Evolutionary conservation across 1,139 yeast genomes (phyloP), one percentile per base, ranked within the genome.

Genomic region (Casaregolazyma lundiana): DNA sequence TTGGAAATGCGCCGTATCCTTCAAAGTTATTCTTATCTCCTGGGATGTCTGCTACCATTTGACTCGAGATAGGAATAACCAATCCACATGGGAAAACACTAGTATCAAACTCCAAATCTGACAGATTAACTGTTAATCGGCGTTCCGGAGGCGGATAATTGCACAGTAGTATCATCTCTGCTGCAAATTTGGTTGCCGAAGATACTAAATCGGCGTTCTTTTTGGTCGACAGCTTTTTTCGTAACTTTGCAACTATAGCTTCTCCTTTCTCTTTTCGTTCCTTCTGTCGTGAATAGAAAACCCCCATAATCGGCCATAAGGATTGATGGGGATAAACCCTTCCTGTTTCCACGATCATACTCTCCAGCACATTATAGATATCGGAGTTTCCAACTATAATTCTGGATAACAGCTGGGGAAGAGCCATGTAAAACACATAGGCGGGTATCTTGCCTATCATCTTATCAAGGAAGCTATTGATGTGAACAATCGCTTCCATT

Each of bases 341-440:
- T 0, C 84, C 72, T 5, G 89, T 73, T 13, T 72, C 69, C 7
- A 76, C 67, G 13, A 90, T 69, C 17, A 92, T 77, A 15, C 69
- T 67, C 41, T 76, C 70, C 22, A 92, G 71, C 17, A 82, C 66
- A 2, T 71, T 73, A 35, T 75, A 77, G 0, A 94, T 83, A 0
- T 72, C 70, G 2, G 67, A 64, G 54, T 84, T 82, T 1, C 74
- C 69, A 58, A 87, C 95, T 1, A 79, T 72, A 48, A 90, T 74
- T 57, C 98, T 73, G 1, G 97, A 88, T 11, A 92, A 67, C 34
- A 94, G 67, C 63, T 92, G 97, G 0, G 97, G 86, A 22, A 92
- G 71, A 0, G 90, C 95, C 1, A 92, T 76, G 61, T 86, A 90
- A 84, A 96, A 87, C 20, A 87, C 72, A 45, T 81, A 81, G 17